phyloP scores from a whole-genome alignment of 2,329 filamentous ascomycete genomes.

The Sarocladium brachiariae region DNA sequence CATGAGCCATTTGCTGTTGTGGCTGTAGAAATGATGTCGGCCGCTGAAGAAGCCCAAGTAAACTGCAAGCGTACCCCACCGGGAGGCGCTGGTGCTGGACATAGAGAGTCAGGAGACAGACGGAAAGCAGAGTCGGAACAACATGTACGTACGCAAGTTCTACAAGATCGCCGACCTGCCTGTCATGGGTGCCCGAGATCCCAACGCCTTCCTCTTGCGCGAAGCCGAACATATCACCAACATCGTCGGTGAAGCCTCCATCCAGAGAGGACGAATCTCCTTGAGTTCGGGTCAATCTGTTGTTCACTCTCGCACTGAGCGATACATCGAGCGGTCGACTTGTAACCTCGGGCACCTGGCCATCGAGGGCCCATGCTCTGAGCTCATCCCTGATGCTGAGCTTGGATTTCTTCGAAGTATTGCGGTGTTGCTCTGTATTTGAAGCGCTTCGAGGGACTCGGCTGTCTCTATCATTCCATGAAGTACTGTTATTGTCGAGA shows the following conservation, averaged over 20 bases:
- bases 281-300: neutral
- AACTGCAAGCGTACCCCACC: constrained; percentile 42
- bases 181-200: constrained; percentile 20
- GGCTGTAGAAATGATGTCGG: constrained; percentile 48
- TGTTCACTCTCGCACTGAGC: neutral
- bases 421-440: no score
- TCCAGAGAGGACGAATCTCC: neutral
- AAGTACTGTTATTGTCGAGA: neutral
- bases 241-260: constrained; percentile 20
- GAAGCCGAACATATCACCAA: constrained; percentile 8
- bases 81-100: constrained; percentile 28
- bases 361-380: constrained; percentile 15
- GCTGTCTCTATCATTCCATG: neutral
- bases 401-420: constrained; percentile 15
- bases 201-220: constrained; percentile 19
- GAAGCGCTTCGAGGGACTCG: neutral
- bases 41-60: constrained; percentile 45
- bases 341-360: neutral
- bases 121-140: neutral
- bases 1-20: constrained; percentile 42
- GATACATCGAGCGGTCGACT: neutral
- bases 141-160: constrained; percentile 33
- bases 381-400: constrained; percentile 17
- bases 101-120: no score
- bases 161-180: constrained; percentile 42